These are phyloP conservation scores for Globisporangium perplexum DNA, from an alignment of 352 stramenopile species.

Conservation along the genomic window DNA sequence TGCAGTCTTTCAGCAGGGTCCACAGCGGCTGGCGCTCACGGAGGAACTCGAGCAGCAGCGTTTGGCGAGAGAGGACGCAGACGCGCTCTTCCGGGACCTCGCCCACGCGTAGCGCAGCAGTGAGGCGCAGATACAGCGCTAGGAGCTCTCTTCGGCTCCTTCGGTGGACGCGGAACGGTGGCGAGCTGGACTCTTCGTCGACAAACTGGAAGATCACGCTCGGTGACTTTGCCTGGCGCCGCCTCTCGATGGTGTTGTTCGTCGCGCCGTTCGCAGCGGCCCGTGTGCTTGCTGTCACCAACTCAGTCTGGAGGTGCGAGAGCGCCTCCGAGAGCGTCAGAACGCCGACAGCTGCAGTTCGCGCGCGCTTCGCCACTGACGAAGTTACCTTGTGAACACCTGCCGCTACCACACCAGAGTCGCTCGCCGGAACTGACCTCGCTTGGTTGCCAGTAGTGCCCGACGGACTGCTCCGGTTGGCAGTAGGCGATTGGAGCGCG, in stretches of 20 bases:
- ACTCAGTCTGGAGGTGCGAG: conserved; percentile 4
- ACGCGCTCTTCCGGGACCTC: conserved; percentile 17
- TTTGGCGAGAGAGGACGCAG: conserved; percentile 23
- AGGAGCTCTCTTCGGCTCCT: conserved; percentile 12
- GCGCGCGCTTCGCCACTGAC: conserved; percentile 4
- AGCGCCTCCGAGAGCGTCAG: conserved; percentile 16
- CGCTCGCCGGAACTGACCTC: neutral
- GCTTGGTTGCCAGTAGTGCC: neutral
- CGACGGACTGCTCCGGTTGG: conserved; percentile 1
- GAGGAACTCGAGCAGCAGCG: conserved; percentile 18
- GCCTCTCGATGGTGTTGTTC: conserved; percentile 2
- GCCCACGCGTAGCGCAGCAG: conserved; percentile 24
- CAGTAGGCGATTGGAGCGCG: neutral
- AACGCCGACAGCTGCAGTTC: conserved; percentile 5
- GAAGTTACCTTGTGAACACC: neutral
- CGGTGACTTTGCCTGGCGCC: neutral
- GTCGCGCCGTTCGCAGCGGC: neutral
- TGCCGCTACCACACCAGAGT: neutral
- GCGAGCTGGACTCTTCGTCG: conserved; percentile 9
- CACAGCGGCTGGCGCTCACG: conserved; percentile 21
- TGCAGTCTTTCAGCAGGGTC: conserved; percentile 34
- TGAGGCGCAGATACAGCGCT: conserved; percentile 18
- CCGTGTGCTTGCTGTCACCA: neutral
- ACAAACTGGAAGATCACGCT: conserved; percentile 13
- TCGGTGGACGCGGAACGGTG: conserved; percentile 1